Percentiles rank a stretch among this genome's conserved stretches.
Evolutionary conservation across 2,329 filamentous ascomycete species (phyloP).

Genomic region (Ophiocordyceps camponoti-floridani): DNA sequence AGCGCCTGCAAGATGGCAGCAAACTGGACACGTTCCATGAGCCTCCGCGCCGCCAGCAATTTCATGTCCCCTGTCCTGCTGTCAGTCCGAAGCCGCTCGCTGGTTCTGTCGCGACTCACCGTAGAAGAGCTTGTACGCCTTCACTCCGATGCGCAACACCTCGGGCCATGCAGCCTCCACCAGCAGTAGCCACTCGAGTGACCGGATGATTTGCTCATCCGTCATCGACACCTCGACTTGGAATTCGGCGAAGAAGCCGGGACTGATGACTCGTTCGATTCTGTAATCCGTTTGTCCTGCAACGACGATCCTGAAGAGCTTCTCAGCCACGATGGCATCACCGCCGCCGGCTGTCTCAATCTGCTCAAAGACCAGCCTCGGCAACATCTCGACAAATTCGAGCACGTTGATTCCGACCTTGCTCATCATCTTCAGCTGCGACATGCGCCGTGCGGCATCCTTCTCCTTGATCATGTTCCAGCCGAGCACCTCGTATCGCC

Average conservation of each 20-base stretch:
- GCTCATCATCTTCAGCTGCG: slow-evolving; percentile 57
- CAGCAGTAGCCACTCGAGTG: slow-evolving; percentile 70
- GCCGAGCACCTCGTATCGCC: slow-evolving; percentile 54
- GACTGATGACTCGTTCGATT: slow-evolving; percentile 44
- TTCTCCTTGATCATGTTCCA: slow-evolving; percentile 59
- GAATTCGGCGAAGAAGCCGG: slow-evolving; percentile 52
- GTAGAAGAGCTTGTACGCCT: slow-evolving; percentile 69
- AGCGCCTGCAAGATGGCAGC: slow-evolving; percentile 25
- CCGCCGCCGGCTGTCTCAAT: slow-evolving; percentile 14
- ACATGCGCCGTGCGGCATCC: slow-evolving; percentile 43
- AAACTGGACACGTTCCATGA: slow-evolving; percentile 33
- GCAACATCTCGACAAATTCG: slow-evolving; percentile 56
- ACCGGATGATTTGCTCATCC: slow-evolving; percentile 55
- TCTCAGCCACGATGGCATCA: slow-evolving; percentile 18
- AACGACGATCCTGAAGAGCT: slow-evolving; percentile 33
- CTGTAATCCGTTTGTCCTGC: slow-evolving; percentile 13
- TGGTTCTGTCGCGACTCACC: slow-evolving; percentile 35
- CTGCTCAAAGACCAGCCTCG: slow-evolving; percentile 30
- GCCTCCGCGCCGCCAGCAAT: slow-evolving; percentile 33
- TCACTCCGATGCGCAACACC: slow-evolving; percentile 48
- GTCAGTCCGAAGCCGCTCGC: neutral
- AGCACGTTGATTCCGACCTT: slow-evolving; percentile 55
- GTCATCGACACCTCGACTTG: slow-evolving; percentile 34
- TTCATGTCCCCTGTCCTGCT: slow-evolving; percentile 24
- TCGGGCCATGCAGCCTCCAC: slow-evolving; percentile 55